These are phyloP conservation scores for Iris macrosiphon DNA, from an alignment of 106 monocot genomes.

Conservation along the genomic window DNA sequence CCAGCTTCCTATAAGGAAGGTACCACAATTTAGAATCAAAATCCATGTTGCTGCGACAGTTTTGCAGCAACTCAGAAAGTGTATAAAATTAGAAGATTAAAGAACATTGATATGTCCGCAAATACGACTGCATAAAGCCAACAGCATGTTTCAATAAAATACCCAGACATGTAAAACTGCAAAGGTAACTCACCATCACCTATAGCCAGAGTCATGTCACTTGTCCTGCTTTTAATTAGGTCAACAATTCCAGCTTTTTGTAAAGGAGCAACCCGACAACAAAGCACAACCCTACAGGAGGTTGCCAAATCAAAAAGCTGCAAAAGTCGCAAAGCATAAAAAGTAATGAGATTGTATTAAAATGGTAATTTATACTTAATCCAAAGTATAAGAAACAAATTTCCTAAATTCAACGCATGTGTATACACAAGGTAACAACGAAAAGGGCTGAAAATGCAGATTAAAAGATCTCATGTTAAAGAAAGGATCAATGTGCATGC, in stretches of 20 bases:
- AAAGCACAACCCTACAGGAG: conserved; percentile 81
- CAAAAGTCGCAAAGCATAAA: conserved; percentile 6
- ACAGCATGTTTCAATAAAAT: background rate
- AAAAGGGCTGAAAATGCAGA: background rate
- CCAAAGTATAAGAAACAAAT: background rate
- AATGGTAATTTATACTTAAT: too few relatives aligned
- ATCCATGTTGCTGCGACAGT: too few relatives aligned
- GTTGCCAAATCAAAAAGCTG: conserved; percentile 94
- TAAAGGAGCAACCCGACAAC: conserved; percentile 94
- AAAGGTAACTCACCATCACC: conserved; percentile 72
- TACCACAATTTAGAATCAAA: too few relatives aligned
- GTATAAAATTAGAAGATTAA: background rate
- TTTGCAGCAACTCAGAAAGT: too few relatives aligned
- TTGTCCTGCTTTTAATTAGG: conserved; percentile 86
- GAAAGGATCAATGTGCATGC: background rate
- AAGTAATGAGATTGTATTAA: conserved; percentile 1
- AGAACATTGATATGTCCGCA: background rate
- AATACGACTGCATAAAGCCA: background rate
- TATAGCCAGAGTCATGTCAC: conserved; percentile 97
- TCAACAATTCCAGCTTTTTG: conserved; percentile 99
- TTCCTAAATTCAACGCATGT: background rate
- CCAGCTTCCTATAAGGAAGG: too few relatives aligned
- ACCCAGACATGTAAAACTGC: background rate
- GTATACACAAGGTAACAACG: background rate
- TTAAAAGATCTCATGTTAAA: background rate